Evolutionary conservation across 192 early-diverging fungal genomes (phyloP), one percentile per base, ranked within the genome.

Genomic region (Coemansia sp.): DNA sequence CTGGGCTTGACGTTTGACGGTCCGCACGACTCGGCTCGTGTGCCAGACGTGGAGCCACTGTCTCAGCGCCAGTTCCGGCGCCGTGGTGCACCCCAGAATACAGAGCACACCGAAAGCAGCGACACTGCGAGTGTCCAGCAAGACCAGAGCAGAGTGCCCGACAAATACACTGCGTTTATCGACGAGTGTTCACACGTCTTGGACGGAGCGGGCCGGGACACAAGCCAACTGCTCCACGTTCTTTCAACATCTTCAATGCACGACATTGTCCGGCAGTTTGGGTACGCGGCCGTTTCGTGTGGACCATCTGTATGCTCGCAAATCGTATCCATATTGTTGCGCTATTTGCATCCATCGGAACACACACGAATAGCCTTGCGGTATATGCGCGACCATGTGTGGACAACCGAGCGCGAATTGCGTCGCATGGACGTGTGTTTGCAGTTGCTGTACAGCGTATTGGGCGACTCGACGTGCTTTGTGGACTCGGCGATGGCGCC

Each of bases 1-100:
- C 60, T 79, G 4, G 77, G 77, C 4, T 55, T 79, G 22, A 67
- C 74, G 68, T 74, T 79, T 79, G 72, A 38, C 22, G 39, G 38
- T 32, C 27, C 8, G 25, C 53, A n/a, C 1, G 55, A n/a, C 8
- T 41, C 35, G 8, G 35, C 32, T 14, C 55, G 5, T 27, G 23
- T 9, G 35, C 55, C 5, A 32, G 12, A 2, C 2, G 38, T 6
- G 23, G 29, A 50, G 15, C n/a, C 7, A 41, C 21, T 39, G 47
- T 75, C 73, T 53, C 62, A 67, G 15, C 71, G 76, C 7, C 57
- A 65, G 47, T 73, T 79, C 54, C 54, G 64, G 19, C 76, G 76
- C 0, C 71, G 68, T 17, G 62, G 75, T 25, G 7, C 53, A 1
- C 23, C 27, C 5, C 11, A 15, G 15, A 43, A 43, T 5, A 43